Base-by-base conservation (phyloP, 2,329 filamentous ascomycete species). In the Volutella citrinella region DNA sequence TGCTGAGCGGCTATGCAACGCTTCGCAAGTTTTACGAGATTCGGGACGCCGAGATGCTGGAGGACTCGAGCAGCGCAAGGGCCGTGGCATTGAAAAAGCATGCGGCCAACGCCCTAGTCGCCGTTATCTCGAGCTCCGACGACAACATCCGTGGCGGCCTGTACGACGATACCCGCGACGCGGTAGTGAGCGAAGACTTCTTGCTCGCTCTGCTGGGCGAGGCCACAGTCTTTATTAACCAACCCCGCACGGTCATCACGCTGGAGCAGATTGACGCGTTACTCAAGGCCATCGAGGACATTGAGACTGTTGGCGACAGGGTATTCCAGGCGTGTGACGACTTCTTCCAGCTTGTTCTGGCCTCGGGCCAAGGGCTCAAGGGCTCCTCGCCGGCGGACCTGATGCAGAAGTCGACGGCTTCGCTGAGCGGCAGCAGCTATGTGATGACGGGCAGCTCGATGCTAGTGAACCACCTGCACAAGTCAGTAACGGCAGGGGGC, bases 91-190 rank as follows among this genome's bases (percentile, higher is more conserved):
- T 82, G 14, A 84, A 81, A 46, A 77, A 79, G 34, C 78, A 84
- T 46, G 74, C 90, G 6, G 86, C 84, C 0, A 72, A 77, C 26
- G 83, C 87, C 3, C 69, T 97, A 30, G 72, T 87, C 26, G 84
- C 87, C n/a, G 83, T 95, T 38, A 85, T 96, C 49, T 78, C 82
- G 34, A 93, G 86, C 55, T 84, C 91, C 3, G 84, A 87, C 37
- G 89, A 95, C 59, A 91, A 87, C 56, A 95, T 97, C 50, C 85
- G 87, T 37, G 91, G 91, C 35, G 91, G 91, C 2, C 70, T 96
- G 3, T 95, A 89, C 57, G 90, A 97, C 55, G 80, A 82, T 16
- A 76, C 78, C 13, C 78, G 86, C 10, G 85, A 90, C 53, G 82
- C 87, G 1, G 87, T 95, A 7, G 84, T 96, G 13, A 87, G 87